Percentiles rank a stretch among this genome's conserved stretches.
Conservation (phyloP, 177 flowering plant species). For the Vitis hybrid region DNA sequence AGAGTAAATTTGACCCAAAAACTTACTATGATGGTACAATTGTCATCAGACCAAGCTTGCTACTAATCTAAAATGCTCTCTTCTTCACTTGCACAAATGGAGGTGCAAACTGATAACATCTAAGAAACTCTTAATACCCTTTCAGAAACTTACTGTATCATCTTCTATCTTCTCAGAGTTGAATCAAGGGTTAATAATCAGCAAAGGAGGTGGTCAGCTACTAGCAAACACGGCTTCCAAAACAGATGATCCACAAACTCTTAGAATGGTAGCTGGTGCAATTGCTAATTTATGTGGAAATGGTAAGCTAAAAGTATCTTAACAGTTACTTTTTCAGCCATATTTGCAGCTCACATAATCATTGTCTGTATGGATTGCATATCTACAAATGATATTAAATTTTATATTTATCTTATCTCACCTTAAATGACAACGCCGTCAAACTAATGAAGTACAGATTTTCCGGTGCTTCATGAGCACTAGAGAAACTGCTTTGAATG, state of each 20-base stretch:
- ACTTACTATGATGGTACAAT: too few relatives aligned
- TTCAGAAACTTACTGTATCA: background rate
- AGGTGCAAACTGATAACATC: background rate
- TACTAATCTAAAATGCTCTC: background rate
- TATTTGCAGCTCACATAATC: background rate
- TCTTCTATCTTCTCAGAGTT: slow-evolving; percentile 38
- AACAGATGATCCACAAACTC: slow-evolving; percentile 88
- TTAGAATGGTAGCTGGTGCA: slow-evolving; percentile 96
- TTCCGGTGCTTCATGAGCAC: too few relatives aligned
- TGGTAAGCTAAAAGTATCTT: slow-evolving; percentile 44
- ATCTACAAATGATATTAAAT: background rate
- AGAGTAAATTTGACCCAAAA: background rate
- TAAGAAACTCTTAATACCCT: background rate
- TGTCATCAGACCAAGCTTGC: too few relatives aligned
- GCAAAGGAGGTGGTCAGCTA: slow-evolving; percentile 75
- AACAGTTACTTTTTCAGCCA: background rate
- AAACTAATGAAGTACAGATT: background rate
- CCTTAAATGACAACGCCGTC: too few relatives aligned
- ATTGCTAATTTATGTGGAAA: slow-evolving; percentile 95
- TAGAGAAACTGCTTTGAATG: background rate
- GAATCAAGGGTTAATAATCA: slow-evolving; percentile 76
- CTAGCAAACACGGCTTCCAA: slow-evolving; percentile 59
- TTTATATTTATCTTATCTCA: background rate
- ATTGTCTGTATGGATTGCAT: background rate
- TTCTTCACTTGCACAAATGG: background rate